Base-by-base conservation (phyloP, 257 asterid genomes). In the Galeopsis tetrahit region DNA sequence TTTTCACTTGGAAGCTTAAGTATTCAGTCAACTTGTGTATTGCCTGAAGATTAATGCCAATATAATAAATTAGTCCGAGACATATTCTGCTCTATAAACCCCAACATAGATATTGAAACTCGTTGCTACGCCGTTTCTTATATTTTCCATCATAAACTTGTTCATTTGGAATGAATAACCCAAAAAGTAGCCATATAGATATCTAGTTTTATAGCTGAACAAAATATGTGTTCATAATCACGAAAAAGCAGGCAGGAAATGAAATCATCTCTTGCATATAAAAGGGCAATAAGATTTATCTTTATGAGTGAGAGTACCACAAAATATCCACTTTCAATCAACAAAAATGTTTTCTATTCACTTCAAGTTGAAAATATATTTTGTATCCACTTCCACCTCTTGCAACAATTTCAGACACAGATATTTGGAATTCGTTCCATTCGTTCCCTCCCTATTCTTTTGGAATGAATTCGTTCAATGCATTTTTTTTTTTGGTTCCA, bases 21-120 rank as follows among this genome's bases (percentile, higher is more conserved):
- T 89, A 85, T 46, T 89, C 97, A 2, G 88, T 77, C 84, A 95
- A 79, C 89, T 95, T 95, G 86, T 95, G 97, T 83, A 95, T 95
- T 36, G 99, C 98, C 99, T 95, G 90, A 78, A 68, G 57, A 76
- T 65, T 52, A 5, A 60, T 1, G 6, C n/a, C 32, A 33, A 46
- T 42, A 60, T 14, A 6, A 4, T 15, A 6, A 64, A 64, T 49
- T 55, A 39, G 56, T 10, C 33, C 13, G 8, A 9, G 1, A 14
- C 35, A 52, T 15, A 52, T 52, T 52, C 10, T 21, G 11, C 32
- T 17, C 34, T 8, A 55, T 17, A 0, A 15, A 49, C 56, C 56
- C 56, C 56, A 49, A 15, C 34, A 53, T 17, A 0, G 6, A 44
- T 2, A n/a, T n/a, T n/a, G 51, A 44, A 11, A 44, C 51, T 44